These are phyloP conservation scores for Cynara cardunculus DNA, from an alignment of 129 eudicot genomes.

Conservation along the genomic window DNA sequence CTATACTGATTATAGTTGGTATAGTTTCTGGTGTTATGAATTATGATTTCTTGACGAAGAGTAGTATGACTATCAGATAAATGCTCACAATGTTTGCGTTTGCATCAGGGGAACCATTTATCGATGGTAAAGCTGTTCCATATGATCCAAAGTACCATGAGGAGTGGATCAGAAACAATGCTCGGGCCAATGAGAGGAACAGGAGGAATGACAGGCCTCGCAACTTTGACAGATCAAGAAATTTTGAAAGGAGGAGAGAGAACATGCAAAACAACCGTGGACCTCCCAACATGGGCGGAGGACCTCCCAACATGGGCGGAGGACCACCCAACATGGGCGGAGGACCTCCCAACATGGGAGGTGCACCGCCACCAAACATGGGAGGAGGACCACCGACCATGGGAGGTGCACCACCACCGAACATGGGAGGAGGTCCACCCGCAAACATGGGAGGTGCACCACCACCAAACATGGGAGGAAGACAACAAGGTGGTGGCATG, in stretches of 20 bases:
- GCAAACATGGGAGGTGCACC: conserved; percentile 16
- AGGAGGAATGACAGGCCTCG: conserved; percentile 94
- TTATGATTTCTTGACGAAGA: not conserved
- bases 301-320: conserved; percentile 6
- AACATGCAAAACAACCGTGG: conserved; percentile 40
- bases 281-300: conserved; percentile 21
- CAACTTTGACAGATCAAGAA: conserved; percentile 75
- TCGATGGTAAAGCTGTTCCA: conserved; percentile 85
- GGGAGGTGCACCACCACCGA: conserved; percentile 27
- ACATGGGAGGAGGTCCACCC: conserved; percentile 14
- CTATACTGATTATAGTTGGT: not conserved
- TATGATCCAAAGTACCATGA: conserved; percentile 96
- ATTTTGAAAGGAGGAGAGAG: conserved; percentile 71
- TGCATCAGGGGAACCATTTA: conserved; percentile 83
- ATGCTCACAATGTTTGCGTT: not conserved
- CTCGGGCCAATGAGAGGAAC: conserved; percentile 83
- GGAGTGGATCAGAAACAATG: conserved; percentile 95
- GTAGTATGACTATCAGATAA: not conserved
- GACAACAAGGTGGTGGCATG: no score
- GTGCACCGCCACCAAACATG: conserved; percentile 10
- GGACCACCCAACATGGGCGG: conserved; percentile 24
- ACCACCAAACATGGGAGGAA: not conserved
- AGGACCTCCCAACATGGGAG: not conserved
- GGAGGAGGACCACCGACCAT: conserved; percentile 26
- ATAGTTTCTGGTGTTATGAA: not conserved